phyloP scores from a whole-genome alignment of 176 grass and related monocot species.

The Cenchrus americanus region DNA sequence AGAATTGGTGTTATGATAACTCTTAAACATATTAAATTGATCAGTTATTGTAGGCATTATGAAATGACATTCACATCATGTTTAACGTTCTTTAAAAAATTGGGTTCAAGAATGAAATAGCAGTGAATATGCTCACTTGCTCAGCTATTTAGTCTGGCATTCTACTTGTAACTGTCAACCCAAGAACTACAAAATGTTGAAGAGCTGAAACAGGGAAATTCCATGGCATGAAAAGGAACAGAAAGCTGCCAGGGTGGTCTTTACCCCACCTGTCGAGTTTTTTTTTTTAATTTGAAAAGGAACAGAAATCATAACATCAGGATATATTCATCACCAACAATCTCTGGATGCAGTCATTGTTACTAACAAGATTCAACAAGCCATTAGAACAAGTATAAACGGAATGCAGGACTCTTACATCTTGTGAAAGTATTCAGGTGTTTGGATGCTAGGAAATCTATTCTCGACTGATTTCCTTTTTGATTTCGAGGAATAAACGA shows the following conservation, averaged over 20 bases:
- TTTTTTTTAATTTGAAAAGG: neutral
- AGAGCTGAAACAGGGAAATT: slow-evolving; percentile 16
- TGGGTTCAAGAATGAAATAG: neutral
- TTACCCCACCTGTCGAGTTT: too few species aligned
- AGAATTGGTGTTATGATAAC: neutral
- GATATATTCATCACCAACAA: neutral
- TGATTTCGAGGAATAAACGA: slow-evolving; percentile 45
- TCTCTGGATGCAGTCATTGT: neutral
- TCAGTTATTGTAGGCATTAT: neutral
- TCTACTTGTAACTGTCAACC: slow-evolving; percentile 3
- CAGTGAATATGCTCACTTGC: neutral
- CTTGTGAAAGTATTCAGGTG: slow-evolving; percentile 79
- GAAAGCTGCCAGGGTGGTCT: neutral
- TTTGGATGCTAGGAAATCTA: slow-evolving; percentile 58
- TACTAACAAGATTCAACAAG: neutral
- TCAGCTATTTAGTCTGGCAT: slow-evolving; percentile 10
- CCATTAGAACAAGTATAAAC: neutral
- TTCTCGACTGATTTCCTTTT: slow-evolving; percentile 49
- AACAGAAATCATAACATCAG: slow-evolving; percentile 10
- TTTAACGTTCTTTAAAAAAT: neutral
- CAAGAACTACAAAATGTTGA: neutral
- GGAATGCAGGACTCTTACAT: slow-evolving; percentile 49
- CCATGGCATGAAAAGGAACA: neutral
- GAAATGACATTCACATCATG: neutral
- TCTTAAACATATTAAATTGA: neutral